phyloP scores from a whole-genome alignment of 805 yeast genomes.

The Candida boleticola region DNA sequence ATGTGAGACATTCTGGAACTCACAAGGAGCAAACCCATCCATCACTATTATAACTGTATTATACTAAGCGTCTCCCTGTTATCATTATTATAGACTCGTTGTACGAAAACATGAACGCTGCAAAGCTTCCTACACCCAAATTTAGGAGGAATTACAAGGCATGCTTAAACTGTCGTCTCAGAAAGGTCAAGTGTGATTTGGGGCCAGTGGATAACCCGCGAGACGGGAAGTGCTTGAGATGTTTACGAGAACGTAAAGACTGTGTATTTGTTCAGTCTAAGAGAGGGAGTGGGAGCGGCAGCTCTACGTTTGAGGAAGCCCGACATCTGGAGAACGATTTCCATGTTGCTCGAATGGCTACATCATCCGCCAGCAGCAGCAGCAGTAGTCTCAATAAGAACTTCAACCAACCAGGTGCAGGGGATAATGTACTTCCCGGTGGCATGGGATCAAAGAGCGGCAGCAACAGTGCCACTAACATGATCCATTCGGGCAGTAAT shows the following conservation, averaged over 20 bases:
- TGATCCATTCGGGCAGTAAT: neutral
- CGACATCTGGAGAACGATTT: no score
- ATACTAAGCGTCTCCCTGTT: no score
- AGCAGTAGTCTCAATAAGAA: neutral
- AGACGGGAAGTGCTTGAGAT: conserved; percentile 82
- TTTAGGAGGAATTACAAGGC: conserved; percentile 76
- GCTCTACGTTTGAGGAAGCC: neutral
- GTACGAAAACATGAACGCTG: no score
- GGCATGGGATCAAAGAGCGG: neutral
- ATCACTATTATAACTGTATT: no score
- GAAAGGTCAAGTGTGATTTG: conserved; percentile 84
- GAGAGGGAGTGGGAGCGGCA: conserved; percentile 21
- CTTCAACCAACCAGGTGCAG: neutral
- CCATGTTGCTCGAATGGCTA: no score
- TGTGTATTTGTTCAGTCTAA: conserved; percentile 60
- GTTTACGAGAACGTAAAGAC: conserved; percentile 76
- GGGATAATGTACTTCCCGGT: neutral
- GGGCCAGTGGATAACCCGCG: conserved; percentile 72
- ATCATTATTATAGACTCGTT: no score
- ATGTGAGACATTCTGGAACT: no score
- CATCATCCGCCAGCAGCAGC: neutral
- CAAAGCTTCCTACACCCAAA: conserved; percentile 10
- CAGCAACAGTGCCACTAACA: neutral
- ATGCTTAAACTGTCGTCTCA: conserved; percentile 77
- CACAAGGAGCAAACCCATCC: no score